These are phyloP conservation scores for Pterulicium gracile DNA, from an alignment of 1,284 basidiomycete genomes.

Conservation along the genomic window DNA sequence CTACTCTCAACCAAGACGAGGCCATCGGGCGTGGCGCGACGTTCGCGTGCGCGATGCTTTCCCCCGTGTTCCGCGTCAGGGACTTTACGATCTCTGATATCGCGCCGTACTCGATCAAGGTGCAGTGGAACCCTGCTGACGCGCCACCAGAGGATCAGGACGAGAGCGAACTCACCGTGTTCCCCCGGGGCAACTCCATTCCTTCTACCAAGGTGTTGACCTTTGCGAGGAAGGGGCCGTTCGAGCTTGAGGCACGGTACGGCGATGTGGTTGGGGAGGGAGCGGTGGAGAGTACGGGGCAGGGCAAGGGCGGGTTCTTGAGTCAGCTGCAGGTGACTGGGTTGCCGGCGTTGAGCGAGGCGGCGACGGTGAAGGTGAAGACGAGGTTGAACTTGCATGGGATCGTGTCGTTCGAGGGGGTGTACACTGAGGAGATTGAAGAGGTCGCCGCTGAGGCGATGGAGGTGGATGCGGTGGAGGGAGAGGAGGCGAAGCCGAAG, in stretches of 20 bases:
- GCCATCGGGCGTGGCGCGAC: conserved; percentile 89
- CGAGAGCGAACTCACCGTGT: conserved; percentile 82
- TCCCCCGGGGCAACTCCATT: conserved; percentile 71
- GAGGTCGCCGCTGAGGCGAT: conserved; percentile 67
- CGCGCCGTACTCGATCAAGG: conserved; percentile 77
- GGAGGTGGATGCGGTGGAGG: conserved; percentile 54
- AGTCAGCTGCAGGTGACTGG: neutral
- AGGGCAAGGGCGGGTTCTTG: neutral
- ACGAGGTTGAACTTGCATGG: conserved; percentile 80
- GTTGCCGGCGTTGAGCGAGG: conserved; percentile 51
- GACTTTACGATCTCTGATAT: conserved; percentile 85
- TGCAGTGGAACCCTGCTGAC: conserved; percentile 59
- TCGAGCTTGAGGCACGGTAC: conserved; percentile 81
- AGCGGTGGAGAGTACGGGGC: neutral
- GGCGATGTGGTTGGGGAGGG: conserved; percentile 36
- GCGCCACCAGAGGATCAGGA: conserved; percentile 70
- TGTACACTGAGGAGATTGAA: conserved; percentile 76
- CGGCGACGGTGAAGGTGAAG: conserved; percentile 81
- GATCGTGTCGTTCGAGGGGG: conserved; percentile 74
- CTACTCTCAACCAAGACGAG: conserved; percentile 93
- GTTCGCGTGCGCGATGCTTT: conserved; percentile 89
- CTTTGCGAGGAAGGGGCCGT: conserved; percentile 83
- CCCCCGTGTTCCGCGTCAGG: conserved; percentile 91
- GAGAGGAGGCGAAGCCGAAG: conserved; percentile 51
- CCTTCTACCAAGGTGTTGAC: conserved; percentile 92